Evolutionary conservation across 768 basidiomycete species (phyloP), one percentile per base, ranked within the genome.

Genomic region (Coprinopsis sp.): DNA sequence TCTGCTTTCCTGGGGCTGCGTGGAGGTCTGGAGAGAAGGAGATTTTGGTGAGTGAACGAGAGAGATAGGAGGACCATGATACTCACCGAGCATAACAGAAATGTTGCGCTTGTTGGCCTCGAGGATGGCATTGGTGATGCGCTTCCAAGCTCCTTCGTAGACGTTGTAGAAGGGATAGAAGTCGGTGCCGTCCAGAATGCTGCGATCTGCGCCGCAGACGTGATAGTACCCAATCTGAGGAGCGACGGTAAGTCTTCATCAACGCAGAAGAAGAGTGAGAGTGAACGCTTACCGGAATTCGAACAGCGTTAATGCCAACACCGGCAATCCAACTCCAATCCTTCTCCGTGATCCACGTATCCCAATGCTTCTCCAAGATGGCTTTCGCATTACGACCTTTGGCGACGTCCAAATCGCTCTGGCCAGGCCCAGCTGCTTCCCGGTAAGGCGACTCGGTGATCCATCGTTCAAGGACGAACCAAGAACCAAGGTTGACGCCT

Each of bases 401-500:
- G 11, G 85, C 87, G 18, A 89, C 71, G 58, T 87, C 84, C 13
- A 84, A 65, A 54, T 88, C 86, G 55, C 83, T 85, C 53, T 84
- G 74, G 0, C 70, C 79, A 3, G 82, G 80, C 16, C 64, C 47
- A 11, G 50, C 59, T 7, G 87, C 84, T 13, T 62, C 58, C 2
- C 62, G 65, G 55, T 82, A 91, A 0, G 84, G 84, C 0, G 60
- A 38, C 2, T 79, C 75, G 12, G 78, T 59, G 30, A 91, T 87
- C 88, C 88, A 91, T 27, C 76, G 67, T 62, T 91, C 88, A 14
- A 87, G 73, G 3, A 85, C 81, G 51, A 91, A 90, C 86, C 84
- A 87, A 6, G 77, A 82, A 1, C 85, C 88, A 8, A 91, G 76
- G 61, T 91, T 91, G 4, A 90, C 81, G n/a, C 88, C 88, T 44